phyloP scores from a whole-genome alignment of 352 stramenopile species.

The Globisporangium viniferum region DNA sequence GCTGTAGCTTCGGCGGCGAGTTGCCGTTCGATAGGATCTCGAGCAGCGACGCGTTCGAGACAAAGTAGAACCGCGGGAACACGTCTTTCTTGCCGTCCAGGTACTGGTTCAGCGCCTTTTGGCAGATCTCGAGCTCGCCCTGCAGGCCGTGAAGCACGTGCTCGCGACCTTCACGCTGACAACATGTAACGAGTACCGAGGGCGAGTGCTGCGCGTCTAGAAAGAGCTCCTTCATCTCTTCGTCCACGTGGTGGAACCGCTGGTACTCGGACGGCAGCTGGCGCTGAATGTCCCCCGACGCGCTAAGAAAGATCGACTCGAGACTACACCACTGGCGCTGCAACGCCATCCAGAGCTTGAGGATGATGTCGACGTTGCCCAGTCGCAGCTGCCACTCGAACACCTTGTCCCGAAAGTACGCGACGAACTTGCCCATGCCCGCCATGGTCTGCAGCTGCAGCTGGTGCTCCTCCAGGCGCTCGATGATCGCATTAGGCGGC shows the following conservation, averaged over 20 bases:
- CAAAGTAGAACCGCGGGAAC: constrained; percentile 96
- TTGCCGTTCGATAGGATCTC: constrained; percentile 96
- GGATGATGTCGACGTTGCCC: constrained; percentile 89
- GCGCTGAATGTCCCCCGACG: constrained; percentile 88
- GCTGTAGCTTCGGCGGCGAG: constrained; percentile 76
- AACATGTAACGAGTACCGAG: constrained; percentile 70
- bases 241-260: constrained; percentile 85
- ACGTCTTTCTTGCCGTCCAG: constrained; percentile 96
- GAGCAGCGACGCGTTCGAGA: constrained; percentile 92
- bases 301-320: constrained; percentile 94
- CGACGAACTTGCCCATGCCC: constrained; percentile 95
- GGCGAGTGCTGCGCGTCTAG: constrained; percentile 58
- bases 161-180: constrained; percentile 77
- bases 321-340: constrained; percentile 92
- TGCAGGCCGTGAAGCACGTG: constrained; percentile 79
- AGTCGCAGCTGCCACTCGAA: constrained; percentile 92
- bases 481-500: constrained; percentile 89
- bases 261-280: constrained; percentile 91
- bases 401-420: constrained; percentile 95
- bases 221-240: constrained; percentile 82
- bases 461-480: constrained; percentile 94
- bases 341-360: constrained; percentile 92
- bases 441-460: constrained; percentile 95
- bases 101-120: constrained; percentile 96
- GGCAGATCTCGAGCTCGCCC: constrained; percentile 91